Base-by-base conservation (phyloP, 495 filamentous ascomycete species). In the Chaetomidium leptoderma region DNA sequence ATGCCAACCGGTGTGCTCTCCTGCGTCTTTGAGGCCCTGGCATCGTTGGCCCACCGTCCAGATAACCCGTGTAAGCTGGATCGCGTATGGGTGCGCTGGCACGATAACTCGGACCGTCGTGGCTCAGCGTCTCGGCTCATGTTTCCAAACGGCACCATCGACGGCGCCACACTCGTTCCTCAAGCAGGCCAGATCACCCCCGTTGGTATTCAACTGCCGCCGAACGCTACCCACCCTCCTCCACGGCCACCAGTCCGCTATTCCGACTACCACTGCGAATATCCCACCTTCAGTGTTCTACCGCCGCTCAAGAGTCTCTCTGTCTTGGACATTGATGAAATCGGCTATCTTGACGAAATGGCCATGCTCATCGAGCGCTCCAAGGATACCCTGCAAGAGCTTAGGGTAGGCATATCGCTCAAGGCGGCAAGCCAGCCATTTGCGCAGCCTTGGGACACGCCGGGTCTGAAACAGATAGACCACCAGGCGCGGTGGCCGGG, bases 1-100 rank as follows among this genome's bases (percentile, higher is more conserved):
- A 96, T 96, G 92, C 90, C 91, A 0, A 96, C 91, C 0, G 92
- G 92, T 0, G 86, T 96, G 24, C 72, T 92, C 39, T 81, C 91
- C 47, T 90, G 95, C 63, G 86, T 95, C 29, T 97, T 92, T 80
- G 81, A 91, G 64, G 86, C 92, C 23, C 78, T 97, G 39, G 79
- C 86, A 0, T 92, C 87, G 0, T 75, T 93, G 23, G 81, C 86
- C 61, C 73, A 84, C 43, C 74, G 79, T 14, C 68, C 80, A n/a
- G 76, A 79, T 16, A 74, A 81, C 49, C 77, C 86, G 26, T 83
- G 86, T 63, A 86, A 87, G 9, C 72, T 96, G 55, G 86, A 89
- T 53, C 83, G 84, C 39, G 78, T 97, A 26, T 95, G 90, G 87
- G 81, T 97, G 29, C 82, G 92, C 43, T 95, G 91, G 85, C 92